Base-by-base conservation (phyloP, 2,329 filamentous ascomycete genomes). In the Geosmithia morbida region DNA sequence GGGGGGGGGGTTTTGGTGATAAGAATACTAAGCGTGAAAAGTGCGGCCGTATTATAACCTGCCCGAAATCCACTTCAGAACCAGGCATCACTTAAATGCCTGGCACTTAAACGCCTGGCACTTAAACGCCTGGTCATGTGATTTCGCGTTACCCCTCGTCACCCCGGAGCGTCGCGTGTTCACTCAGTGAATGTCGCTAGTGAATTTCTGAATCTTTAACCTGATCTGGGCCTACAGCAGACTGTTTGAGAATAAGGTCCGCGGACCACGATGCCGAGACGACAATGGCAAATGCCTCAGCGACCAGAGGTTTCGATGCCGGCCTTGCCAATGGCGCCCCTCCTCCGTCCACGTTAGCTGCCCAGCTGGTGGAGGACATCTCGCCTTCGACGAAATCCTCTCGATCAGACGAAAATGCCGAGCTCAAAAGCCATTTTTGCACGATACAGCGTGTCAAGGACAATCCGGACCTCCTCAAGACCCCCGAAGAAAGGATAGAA, bases 331-430 rank as follows among this genome's bases (percentile, higher is more conserved):
- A 53, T 13, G 46, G 49, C 17, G 56, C 53, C 10, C 67, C 69
- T 43, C 79, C 80, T 40, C 84, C 87, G 13, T 95, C 89, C 16
- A 94, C 88, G 10, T 74, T 95, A 57, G 87, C 89, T 46, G 87
- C 87, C 13, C 86, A 94, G 62, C 80, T 96, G 49, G 87, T 92
- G 52, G 82, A 86, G 59, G 87, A 86, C 60, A 80, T 88, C 51
- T 79, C 83, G 42, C 75, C 83, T 19, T 76, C 77, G 45, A 72
- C 75, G 46, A 74, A 72, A 51, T 77, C 75, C 43, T 74, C 75
- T 47, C 74, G 76, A 56, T 75, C 75, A 46, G 75, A 83, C 55
- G 80, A 83, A 55, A 81, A 79, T 50, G 79, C 81, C 54, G 84
- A 87, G 45, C 82, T 96, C 52, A 81, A 84, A 51, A 79, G 81